Base-by-base conservation (phyloP, 441 rosid genomes). In the Arabidopsis lyrata region DNA sequence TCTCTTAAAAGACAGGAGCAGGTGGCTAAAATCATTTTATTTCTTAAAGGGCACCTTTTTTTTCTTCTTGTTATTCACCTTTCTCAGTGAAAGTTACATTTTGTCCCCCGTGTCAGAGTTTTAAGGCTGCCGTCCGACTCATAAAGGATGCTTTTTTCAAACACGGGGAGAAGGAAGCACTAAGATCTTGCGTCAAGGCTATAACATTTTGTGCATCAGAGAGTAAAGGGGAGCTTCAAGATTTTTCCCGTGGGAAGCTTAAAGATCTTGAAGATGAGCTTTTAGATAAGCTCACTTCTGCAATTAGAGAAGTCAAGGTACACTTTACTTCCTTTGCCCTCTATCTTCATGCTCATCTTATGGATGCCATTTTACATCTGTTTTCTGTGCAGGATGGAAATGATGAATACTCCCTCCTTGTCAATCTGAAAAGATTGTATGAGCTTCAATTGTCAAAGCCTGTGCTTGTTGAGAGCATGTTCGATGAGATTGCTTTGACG, bases 191-290 rank as follows among this genome's bases (percentile, higher is more conserved):
- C 81, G 91, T 93, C 70, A 93, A 91, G 83, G 96, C 98, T 60
- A 83, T 96, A 79, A 84, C 78, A 75, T 93, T 84, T 70, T 93
- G 97, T 77, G 84, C 93, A 27, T 72, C 81, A 22, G 95, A 91
- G 78, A 91, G 98, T 85, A 88, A 84, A 74, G 98, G 97, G 70
- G 99, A 93, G 89, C 91, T 93, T 83, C 96, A 91, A 85, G 99
- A 95, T 83, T 89, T 85, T 87, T 87, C 96, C 45, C 82, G 87
- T 75, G 91, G 82, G 70, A 84, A 90, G 68, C 73, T 91, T 75
- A 91, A 95, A 82, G 92, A 90, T 83, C 88, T 93, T 66, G 99
- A 95, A 81, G 99, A 95, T 81, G 93, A 90, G 79, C 92, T 95
- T 74, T 84, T 93, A 81, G 80, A 81, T 48, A 95, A 95, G 78